Evolutionary conservation across 257 asterid genomes (phyloP).

Genomic region (Ilex asprella): DNA sequence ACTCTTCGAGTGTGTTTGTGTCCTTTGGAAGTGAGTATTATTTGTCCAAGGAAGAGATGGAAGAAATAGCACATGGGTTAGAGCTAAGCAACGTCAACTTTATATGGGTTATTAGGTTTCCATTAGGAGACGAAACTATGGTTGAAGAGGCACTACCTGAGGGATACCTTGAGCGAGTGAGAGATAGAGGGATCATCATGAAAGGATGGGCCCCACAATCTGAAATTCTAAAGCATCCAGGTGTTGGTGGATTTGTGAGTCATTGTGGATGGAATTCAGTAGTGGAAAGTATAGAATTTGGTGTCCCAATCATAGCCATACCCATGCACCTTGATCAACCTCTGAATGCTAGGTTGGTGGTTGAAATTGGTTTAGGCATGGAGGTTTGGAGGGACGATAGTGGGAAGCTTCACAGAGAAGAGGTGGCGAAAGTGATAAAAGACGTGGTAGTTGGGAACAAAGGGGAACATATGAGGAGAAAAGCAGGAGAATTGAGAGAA

Average conservation of each 20-base stretch:
- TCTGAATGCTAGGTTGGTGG: slow-evolving; percentile 24
- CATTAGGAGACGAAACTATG: slow-evolving; percentile 1
- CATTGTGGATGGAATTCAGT: slow-evolving; percentile 36
- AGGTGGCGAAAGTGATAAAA: slow-evolving; percentile 15
- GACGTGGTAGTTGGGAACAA: slow-evolving; percentile 16
- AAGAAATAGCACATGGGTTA: slow-evolving; percentile 1
- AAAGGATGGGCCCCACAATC: slow-evolving; percentile 35
- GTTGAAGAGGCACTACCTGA: slow-evolving; percentile 8
- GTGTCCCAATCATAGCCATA: slow-evolving; percentile 26
- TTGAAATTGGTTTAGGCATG: slow-evolving; percentile 18
- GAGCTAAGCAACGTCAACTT: slow-evolving; percentile 7
- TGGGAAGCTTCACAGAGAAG: slow-evolving; percentile 11
- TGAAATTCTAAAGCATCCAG: slow-evolving; percentile 17
- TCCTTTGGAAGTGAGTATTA: slow-evolving; percentile 7
- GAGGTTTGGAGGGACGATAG: slow-evolving; percentile 20
- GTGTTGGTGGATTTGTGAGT: slow-evolving; percentile 25
- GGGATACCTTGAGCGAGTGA: slow-evolving; percentile 21
- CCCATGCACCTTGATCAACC: slow-evolving; percentile 41
- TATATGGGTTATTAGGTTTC: slow-evolving; percentile 9
- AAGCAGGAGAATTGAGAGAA: slow-evolving; percentile 4
- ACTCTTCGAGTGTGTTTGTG: slow-evolving; percentile 3
- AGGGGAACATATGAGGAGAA: slow-evolving; percentile 15
- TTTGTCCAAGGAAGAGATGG: slow-evolving; percentile 7
- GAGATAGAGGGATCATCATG: slow-evolving; percentile 19
- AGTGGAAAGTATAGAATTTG: slow-evolving; percentile 23